These are phyloP conservation scores for Brassica hybrid DNA, from an alignment of 441 rosid species.

Conservation along the genomic window DNA sequence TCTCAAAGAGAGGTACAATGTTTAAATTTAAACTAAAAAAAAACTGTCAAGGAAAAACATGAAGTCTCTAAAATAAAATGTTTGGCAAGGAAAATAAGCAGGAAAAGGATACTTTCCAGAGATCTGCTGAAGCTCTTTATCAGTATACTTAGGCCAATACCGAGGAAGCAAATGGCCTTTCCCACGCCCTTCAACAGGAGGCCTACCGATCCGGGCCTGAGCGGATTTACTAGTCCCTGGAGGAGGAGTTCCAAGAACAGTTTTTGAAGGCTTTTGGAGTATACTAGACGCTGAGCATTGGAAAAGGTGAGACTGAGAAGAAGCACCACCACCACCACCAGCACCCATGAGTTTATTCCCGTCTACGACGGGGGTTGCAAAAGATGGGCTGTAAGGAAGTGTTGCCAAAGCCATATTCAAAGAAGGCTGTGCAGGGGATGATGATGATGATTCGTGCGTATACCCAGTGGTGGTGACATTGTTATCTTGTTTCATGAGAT, in stretches of 20 bases:
- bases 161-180: constrained; percentile 90
- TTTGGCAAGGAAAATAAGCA: constrained; percentile 15
- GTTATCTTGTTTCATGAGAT: constrained; percentile 45
- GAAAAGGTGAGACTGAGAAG: constrained; percentile 50
- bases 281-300: constrained; percentile 69
- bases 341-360: constrained; percentile 58
- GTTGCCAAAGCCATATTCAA: constrained; percentile 63
- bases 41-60: constrained; percentile 29
- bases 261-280: constrained; percentile 73
- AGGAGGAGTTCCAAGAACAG: constrained; percentile 47
- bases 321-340: constrained; percentile 23
- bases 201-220: constrained; percentile 73
- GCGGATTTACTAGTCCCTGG: constrained; percentile 43
- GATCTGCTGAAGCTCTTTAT: constrained; percentile 87
- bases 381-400: constrained; percentile 51
- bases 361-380: constrained; percentile 54
- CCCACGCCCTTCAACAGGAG: constrained; percentile 90
- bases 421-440: constrained; percentile 64
- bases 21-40: constrained; percentile 70
- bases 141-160: constrained; percentile 95
- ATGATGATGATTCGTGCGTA: constrained; percentile 55
- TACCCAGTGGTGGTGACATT: constrained; percentile 31
- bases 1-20: constrained; percentile 92
- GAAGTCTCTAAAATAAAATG: constrained; percentile 17
- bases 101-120: constrained; percentile 90